Percentiles rank a stretch among this genome's conserved stretches.
phyloP scores from a whole-genome alignment of 495 filamentous ascomycete species.

The Neurospora discreta region DNA sequence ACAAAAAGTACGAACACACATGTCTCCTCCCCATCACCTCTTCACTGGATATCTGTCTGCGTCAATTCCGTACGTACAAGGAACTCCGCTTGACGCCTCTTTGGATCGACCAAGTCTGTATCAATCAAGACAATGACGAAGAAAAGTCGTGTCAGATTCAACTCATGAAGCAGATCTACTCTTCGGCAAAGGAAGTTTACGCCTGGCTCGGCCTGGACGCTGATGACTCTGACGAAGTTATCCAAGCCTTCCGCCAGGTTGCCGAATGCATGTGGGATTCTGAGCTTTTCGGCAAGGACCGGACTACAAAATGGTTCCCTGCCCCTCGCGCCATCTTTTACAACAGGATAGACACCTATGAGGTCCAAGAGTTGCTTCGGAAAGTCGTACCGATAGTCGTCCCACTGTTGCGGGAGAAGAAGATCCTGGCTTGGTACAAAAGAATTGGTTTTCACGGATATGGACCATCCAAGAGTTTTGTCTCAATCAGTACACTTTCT shows the following conservation, averaged over 20 bases:
- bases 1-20: background rate
- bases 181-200: background rate
- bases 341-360: background rate
- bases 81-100: background rate
- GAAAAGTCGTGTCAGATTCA: conserved; percentile 17
- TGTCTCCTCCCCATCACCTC: background rate
- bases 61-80: background rate
- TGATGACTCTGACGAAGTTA: background rate
- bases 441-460: background rate
- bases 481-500: background rate
- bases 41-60: background rate
- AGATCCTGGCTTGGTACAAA: background rate
- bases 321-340: background rate
- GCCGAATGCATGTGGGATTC: background rate
- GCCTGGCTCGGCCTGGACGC: background rate
- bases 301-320: background rate
- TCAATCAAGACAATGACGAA: conserved; percentile 11
- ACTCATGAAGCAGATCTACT: conserved; percentile 19
- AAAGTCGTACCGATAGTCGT: background rate
- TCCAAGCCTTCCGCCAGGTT: background rate
- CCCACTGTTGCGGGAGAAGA: background rate
- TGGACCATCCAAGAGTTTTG: background rate
- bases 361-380: background rate
- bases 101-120: conserved; percentile 19
- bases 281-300: background rate